Base-by-base conservation (phyloP, 805 yeast genomes). In the Wickerhamiella parazyma region DNA sequence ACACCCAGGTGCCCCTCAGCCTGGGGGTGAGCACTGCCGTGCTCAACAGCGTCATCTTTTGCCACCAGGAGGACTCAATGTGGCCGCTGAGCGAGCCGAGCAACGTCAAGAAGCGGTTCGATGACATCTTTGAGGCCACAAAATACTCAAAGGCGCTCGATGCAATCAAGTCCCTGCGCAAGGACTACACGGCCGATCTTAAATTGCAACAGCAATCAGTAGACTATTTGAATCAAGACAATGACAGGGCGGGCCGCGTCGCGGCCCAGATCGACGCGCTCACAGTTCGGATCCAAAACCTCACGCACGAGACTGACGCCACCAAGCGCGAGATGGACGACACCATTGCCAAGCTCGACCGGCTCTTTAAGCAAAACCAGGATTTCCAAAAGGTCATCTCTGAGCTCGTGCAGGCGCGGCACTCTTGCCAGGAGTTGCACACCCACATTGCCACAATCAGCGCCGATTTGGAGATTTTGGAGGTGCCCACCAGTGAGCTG, bases 41-140 rank as follows among this genome's bases (percentile, higher is more conserved):
- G 44, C 63, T 91, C 41, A 95, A 89, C 51, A 84, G 85, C 58
- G 98, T 91, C 34, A 78, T 89, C 1, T 91, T 91, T 62, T 89
- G 98, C 56, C 99, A 91, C 56, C 99, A 91, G 59, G 99, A 91
- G 55, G 99, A 91, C 48, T 78, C 89, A 53, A 62, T 85, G 22
- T 91, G 99, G 99, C 99, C 99, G 1, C 67, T 91, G 38, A 52
- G 61, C 1, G 99, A 91, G 60, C 93, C 98, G 1, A 70, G 94
- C 2, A 72, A 72, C 10, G 69, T 91, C 57, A 93, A 91, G 62
- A 87, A 87, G 62, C 72, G 89, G 42, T 93, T 91, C 55, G 98
- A 91, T 60, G 98, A 91, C 60, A 89, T 91, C 7, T 91, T 91
- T 55, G 96, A 91, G 61, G 95, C 96, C 0, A 74, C 85, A 51